Conservation (phyloP, 495 filamentous ascomycete species). For the Xylaria acuta region DNA sequence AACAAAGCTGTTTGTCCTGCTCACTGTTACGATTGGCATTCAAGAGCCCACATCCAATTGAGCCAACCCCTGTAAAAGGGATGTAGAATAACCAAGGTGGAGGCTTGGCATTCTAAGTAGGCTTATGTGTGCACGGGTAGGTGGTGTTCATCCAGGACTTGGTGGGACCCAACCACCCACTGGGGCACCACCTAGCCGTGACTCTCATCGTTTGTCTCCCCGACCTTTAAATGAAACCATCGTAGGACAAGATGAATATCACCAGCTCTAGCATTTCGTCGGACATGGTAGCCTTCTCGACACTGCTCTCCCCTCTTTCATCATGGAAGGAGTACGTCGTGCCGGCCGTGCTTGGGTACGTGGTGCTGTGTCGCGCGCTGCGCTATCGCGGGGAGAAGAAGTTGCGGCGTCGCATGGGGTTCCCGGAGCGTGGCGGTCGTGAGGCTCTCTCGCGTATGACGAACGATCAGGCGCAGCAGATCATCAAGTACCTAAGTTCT, state of each 20-base stretch:
- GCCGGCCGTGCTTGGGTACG: slow-evolving; percentile 38
- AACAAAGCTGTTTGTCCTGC: not conserved
- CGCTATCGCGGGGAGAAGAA: slow-evolving; percentile 56
- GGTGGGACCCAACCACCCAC: no score
- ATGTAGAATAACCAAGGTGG: no score
- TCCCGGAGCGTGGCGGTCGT: slow-evolving; percentile 48
- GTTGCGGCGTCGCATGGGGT: slow-evolving; percentile 57
- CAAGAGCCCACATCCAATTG: no score
- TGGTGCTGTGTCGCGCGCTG: slow-evolving; percentile 46
- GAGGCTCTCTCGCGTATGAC: slow-evolving; percentile 67
- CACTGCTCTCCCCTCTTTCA: not conserved
- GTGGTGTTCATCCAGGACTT: no score
- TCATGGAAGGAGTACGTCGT: slow-evolving; percentile 31
- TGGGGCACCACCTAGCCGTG: no score
- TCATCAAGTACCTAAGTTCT: slow-evolving; percentile 55
- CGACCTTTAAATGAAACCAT: not conserved
- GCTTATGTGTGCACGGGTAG: no score
- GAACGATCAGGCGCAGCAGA: slow-evolving; percentile 62
- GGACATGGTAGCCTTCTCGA: not conserved
- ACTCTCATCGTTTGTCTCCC: not conserved
- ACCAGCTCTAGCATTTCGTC: not conserved
- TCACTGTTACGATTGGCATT: no score
- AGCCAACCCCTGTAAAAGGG: no score
- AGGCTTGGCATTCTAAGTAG: no score
- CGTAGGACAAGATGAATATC: slow-evolving; percentile 10